Base-by-base conservation (phyloP, 352 stramenopile species). In the Globisporangium viniferum region DNA sequence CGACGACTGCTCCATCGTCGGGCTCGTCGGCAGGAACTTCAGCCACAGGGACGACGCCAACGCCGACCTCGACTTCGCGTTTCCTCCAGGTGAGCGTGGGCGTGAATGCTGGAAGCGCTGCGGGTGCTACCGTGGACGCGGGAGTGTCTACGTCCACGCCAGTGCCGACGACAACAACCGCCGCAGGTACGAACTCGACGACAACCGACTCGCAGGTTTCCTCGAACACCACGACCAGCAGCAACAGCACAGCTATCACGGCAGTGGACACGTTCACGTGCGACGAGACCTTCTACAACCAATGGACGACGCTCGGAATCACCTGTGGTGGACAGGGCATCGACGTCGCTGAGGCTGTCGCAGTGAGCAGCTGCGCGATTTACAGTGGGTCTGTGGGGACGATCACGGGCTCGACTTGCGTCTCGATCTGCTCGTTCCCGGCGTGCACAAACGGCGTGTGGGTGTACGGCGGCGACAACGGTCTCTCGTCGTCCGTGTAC, bases 351-450 rank as follows among this genome's bases (percentile, higher is more conserved):
- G 73, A 73, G 24, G 88, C 84, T 3, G 80, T 89, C 9, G 72
- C 74, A 1, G 76, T 80, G 0, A 80, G 75, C 4, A 82, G 73
- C 62, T 95, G 87, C 31, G 80, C 86, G 49, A 91, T 95, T 66
- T 95, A 95, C 80, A 91, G 84, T 48, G 85, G 85, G n/a, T 68
- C 68, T 3, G 73, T 89, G 5, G 79, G 81, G 20, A 56, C 64
- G 5, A 74, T 86, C 27, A 67, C 71, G 1, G 83, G 82, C 58
- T 82, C 78, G 36, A 80, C 85, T 20, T 95, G 87, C 20, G 78
- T 95, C 33, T 93, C 87, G 9, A 92, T 90, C 41, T 95, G 87
- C 60, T 85, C 79, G 20, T 93, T 95, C 70, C 85, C 87, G 1
- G 80, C 78, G 15, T 95, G 87, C 66, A 83, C 67, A 22, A 72